A percentile compares a stretch with the other conserved stretches of the same genome.
Conservation (phyloP, 768 basidiomycete species). For the Tylopilus plumbeoviolaceoides region DNA sequence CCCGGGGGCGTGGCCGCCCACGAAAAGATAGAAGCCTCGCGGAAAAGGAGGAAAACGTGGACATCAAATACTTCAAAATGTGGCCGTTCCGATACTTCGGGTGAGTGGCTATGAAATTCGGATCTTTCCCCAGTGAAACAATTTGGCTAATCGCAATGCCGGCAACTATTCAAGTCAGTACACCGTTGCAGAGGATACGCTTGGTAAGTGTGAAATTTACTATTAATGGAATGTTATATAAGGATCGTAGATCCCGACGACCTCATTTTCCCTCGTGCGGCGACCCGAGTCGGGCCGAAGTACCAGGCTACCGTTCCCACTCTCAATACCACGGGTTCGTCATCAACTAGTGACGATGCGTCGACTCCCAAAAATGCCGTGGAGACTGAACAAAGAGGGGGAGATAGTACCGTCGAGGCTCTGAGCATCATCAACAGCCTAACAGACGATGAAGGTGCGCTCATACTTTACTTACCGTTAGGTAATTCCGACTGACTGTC, state of each 20-base stretch:
- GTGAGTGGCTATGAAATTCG: slow-evolving; percentile 47
- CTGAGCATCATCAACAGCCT: slow-evolving; percentile 62
- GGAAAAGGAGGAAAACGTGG: slow-evolving; percentile 72
- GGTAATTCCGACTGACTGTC: slow-evolving; percentile 20
- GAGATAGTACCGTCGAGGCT: slow-evolving; percentile 70
- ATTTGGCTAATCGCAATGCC: slow-evolving; percentile 9
- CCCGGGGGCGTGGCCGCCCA: slow-evolving; percentile 69
- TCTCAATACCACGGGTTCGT: slow-evolving; percentile 32
- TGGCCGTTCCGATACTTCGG: slow-evolving; percentile 98
- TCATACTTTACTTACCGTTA: slow-evolving; percentile 14
- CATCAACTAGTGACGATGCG: slow-evolving; percentile 26
- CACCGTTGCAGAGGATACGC: slow-evolving; percentile 87
- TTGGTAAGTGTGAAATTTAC: slow-evolving; percentile 49
- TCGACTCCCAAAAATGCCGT: background rate
- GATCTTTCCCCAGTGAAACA: background rate
- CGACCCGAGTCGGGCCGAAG: slow-evolving; percentile 85
- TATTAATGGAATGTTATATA: slow-evolving; percentile 23
- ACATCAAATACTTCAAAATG: slow-evolving; percentile 83
- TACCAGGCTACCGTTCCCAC: slow-evolving; percentile 67
- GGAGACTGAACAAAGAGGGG: slow-evolving; percentile 55
- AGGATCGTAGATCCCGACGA: slow-evolving; percentile 82
- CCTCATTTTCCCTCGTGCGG: slow-evolving; percentile 91
- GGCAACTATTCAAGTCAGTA: slow-evolving; percentile 55
- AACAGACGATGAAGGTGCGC: slow-evolving; percentile 64
- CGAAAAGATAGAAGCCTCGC: slow-evolving; percentile 70